Evolutionary conservation across 371 early-diverging fungal species (phyloP), one percentile per base, ranked within the genome.

Genomic region (Capniomyces stellatus): DNA sequence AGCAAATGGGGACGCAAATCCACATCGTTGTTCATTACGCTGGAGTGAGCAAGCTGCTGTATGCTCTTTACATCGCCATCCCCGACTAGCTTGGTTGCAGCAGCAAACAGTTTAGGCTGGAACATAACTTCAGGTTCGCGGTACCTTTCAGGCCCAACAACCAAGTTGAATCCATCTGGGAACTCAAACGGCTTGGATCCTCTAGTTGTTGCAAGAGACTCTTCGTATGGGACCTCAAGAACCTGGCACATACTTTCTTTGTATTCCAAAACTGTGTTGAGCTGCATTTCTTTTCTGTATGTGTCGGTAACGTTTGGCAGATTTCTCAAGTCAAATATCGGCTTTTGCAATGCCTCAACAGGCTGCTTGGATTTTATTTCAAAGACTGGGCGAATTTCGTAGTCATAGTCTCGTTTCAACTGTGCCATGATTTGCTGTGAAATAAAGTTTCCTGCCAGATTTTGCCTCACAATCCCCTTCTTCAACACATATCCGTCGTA

Each of bases 401-500:
- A 68, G 29, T 75, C 51, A 54, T 71, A 60, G 3, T 73, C 72
- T 3, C 61, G 58, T 58, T 78, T 63, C 29, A 94, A 71, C 51
- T 76, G 70, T 31, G 76, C 73, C 29, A 78, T 56, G 23, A 87
- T 79, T 61, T 89, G 84, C 41, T 77, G 69, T 18, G 89, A 83
- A 1, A 97, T 59, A 2, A 81, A 64, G 58, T 92, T 81, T 35
- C 94, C 95, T 41, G 81, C 95, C 28, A 90, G 55, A 1, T 77
- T 64, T 56, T 86, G 83, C 43, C 81, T 78, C 58, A 76, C 67
- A 18, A 91, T 75, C 61, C 85, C 89, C 72, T 93, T 92, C 49
- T 87, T 85, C 41, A 97, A 63, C 2, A 88, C 87, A 63, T 85
- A 92, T 29, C 98, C 98, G 57, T 97, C 98, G 60, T 78, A 85